Evolutionary conservation across 192 early-diverging fungal genomes (phyloP), one percentile per base, ranked within the genome.

Genomic region (Mortierella claussenii): DNA sequence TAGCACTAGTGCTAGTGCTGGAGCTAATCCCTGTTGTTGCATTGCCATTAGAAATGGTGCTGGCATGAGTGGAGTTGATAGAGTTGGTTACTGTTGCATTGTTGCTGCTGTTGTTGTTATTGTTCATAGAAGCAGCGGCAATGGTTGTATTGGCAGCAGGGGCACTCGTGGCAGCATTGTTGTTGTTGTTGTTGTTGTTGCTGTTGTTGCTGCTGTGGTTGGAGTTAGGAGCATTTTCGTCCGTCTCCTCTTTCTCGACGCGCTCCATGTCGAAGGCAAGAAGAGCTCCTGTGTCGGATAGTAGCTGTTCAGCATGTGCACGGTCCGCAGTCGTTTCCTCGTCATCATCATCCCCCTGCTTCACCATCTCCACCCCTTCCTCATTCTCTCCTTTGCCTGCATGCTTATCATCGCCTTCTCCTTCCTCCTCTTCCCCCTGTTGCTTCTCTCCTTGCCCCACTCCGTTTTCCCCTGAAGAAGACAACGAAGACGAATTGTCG

Each of bases 241-340:
- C 56, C 13, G 28, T 51, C 28, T 68, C 66, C 13, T 68, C 66
- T 40, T 68, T 68, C n/a, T 59, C 67, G 13, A 34, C 17, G 4
- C 56, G 57, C 23, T 60, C 57, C 13, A 40, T 40, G n/a, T 55
- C 48, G 4, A 52, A 48, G 23, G 17, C 32, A 36, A 51, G 23
- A 10, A 49, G 45, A 10, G 30, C 37, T 53, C 37, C 31, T 55
- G 54, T 55, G 40, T 45, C 24, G 21, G 15, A 31, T 48, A 61
- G 44, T n/a, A n/a, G n/a, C n/a, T n/a, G n/a, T 3, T 18, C 37
- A 1, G 20, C 24, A 24, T 56, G 60, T 31, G 68, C 68, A 62
- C 58, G 68, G 68, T 55, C 60, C 10, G 52, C 67, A 34, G 21
- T 36, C 11, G 42, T 28, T 27, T 46, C 28, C 26, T 59, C 57